Base-by-base conservation (phyloP, 768 basidiomycete genomes). In the Russula dissimulans region DNA sequence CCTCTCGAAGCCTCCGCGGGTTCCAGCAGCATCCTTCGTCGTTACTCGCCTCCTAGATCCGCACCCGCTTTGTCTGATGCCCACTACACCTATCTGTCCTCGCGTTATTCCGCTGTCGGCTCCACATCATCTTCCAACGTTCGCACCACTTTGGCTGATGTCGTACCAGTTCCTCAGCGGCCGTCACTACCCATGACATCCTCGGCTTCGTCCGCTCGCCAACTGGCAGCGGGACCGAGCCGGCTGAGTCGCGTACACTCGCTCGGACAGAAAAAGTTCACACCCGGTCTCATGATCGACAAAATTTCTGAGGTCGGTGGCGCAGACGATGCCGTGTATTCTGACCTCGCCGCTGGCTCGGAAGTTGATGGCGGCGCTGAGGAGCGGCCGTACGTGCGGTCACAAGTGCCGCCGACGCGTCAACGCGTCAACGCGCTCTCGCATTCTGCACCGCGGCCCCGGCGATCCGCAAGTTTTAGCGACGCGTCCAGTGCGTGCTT, bases 401-500 rank as follows among this genome's bases (percentile, higher is more conserved):
- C 66, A 45, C 58, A 42, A 64, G 60, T 36, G 60, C 62, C 59
- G 39, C 69, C 68, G 41, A 45, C 54, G 9, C 61, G 72, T 55
- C 60, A 67, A 67, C 56, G 63, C 67, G 67, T 65, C 47, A 68
- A 64, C 5, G 62, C 66, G 60, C 63, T 72, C 71, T 69, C 62
- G 68, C 68, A 50, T 58, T 79, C 81, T 34, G 74, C 75, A 11
- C 74, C 76, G n/a, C 81, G 87, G 41, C 81, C 85, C 51, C 76
- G 88, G 58, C 79, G 88, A 57, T 89, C 87, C n/a, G 85, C 86
- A 15, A 89, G 87, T 69, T 73, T 90, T 52, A 89, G 86, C 67
- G 86, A 89, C 68, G 81, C 83, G 32, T 68, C 78, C 26, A 70
- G 78, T 78, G 65, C 58, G 77, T 61, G 17, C 6, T 31, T 26